phyloP scores from a whole-genome alignment of 305 asterid species.

The Fraxinus albicans region DNA sequence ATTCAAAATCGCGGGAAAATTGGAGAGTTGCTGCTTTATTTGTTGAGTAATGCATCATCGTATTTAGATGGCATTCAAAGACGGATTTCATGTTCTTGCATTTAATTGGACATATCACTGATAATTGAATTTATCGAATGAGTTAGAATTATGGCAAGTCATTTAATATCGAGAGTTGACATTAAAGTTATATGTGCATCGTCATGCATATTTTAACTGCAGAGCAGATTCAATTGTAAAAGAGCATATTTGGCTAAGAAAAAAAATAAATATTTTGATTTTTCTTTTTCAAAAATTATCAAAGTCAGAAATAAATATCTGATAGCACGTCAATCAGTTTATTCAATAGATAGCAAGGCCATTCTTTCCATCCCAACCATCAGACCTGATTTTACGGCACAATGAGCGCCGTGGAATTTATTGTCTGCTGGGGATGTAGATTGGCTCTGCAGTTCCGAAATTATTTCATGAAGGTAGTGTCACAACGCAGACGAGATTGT shows the following conservation, averaged over 20 bases:
- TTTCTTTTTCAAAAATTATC: background rate
- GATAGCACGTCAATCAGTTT: background rate
- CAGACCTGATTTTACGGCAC: background rate
- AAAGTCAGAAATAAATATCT: background rate
- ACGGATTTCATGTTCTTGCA: background rate
- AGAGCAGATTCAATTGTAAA: background rate
- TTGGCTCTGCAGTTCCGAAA: background rate
- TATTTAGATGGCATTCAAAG: background rate
- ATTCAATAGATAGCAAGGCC: background rate
- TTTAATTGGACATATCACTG: background rate
- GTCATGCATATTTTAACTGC: background rate
- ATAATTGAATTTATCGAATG: background rate
- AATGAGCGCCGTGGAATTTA: background rate
- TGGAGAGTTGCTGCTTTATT: background rate
- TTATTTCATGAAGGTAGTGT: background rate
- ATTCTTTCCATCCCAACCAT: background rate
- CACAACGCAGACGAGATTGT: background rate
- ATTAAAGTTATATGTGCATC: too few relatives aligned
- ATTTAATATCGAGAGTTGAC: background rate
- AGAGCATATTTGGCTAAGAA: background rate
- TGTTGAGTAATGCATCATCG: background rate
- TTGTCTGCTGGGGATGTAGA: background rate
- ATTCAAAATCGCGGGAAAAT: background rate
- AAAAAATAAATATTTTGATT: background rate
- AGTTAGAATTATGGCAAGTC: background rate